phyloP scores from a whole-genome alignment of 1,284 basidiomycete genomes.

The Cutaneotrichosporon dermatis region DNA sequence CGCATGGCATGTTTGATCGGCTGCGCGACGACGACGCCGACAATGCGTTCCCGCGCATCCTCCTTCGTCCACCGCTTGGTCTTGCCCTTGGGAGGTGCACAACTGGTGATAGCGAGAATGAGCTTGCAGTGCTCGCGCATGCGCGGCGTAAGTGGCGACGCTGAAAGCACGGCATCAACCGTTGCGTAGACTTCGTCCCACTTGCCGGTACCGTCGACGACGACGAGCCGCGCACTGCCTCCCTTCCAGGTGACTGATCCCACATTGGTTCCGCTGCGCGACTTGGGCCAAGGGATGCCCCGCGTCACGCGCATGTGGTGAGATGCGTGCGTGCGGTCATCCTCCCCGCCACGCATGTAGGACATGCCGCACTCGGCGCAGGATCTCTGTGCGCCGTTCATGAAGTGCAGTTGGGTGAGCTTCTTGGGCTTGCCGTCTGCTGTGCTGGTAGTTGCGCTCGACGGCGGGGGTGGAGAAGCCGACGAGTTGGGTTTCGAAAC shows the following conservation, averaged over 20 bases:
- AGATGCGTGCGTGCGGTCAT: conserved; percentile 42
- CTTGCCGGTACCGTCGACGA: conserved; percentile 26
- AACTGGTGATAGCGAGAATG: conserved; percentile 45
- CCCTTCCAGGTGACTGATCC: not conserved
- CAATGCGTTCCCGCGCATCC: conserved; percentile 35
- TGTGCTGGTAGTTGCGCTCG: not conserved
- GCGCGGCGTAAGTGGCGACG: conserved; percentile 39
- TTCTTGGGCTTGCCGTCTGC: conserved; percentile 4
- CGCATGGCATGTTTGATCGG: conserved; percentile 48
- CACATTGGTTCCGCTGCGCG: not conserved
- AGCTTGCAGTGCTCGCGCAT: conserved; percentile 47
- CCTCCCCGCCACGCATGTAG: conserved; percentile 49
- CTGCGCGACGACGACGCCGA: conserved; percentile 48
- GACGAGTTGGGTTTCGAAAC: not conserved
- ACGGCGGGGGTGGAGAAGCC: too few relatives aligned
- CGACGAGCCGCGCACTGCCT: conserved; percentile 20
- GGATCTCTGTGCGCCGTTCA: conserved; percentile 33
- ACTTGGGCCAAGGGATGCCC: conserved; percentile 45
- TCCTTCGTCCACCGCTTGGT: conserved; percentile 1
- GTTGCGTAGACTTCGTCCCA: conserved; percentile 41
- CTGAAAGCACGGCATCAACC: conserved; percentile 49
- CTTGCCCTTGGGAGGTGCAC: conserved; percentile 17
- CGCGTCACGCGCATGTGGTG: conserved; percentile 48
- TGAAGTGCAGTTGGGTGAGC: conserved; percentile 36
- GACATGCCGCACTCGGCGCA: conserved; percentile 50